Percentiles rank a stretch among this genome's conserved stretches.
Conservation (phyloP, 805 yeast genomes). For the Pichia heedii region DNA sequence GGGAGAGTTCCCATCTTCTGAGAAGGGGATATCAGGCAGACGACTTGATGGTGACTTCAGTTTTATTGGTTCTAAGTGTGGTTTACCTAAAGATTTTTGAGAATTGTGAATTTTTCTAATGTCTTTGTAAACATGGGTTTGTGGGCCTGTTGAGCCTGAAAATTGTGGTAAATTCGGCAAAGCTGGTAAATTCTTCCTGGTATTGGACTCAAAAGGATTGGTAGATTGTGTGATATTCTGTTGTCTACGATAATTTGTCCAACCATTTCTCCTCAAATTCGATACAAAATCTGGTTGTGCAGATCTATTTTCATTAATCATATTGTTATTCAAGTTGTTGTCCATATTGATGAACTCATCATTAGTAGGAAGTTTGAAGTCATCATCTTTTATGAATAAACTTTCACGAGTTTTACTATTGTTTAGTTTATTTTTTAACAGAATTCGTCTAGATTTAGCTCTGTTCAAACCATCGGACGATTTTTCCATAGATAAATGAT, state of each 20-base stretch:
- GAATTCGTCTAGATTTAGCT: not conserved
- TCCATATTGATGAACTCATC: slow-evolving; percentile 2
- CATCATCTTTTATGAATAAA: slow-evolving; percentile 10
- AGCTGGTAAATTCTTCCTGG: not conserved
- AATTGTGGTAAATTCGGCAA: not conserved
- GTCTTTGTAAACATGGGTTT: slow-evolving; percentile 11
- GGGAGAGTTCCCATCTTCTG: slow-evolving; percentile 11
- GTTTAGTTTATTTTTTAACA: slow-evolving; percentile 4
- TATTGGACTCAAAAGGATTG: not conserved
- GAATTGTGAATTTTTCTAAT: slow-evolving; percentile 11
- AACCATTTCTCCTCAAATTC: slow-evolving; percentile 34
- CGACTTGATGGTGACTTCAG: slow-evolving; percentile 8
- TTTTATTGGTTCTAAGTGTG: slow-evolving; percentile 7
- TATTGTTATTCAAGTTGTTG: not conserved
- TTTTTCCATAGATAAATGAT: too few species aligned
- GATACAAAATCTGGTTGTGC: not conserved
- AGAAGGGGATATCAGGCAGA: slow-evolving; percentile 9
- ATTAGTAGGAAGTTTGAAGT: slow-evolving; percentile 1
- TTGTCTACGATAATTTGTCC: slow-evolving; percentile 38
- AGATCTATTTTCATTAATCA: not conserved
- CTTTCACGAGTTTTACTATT: slow-evolving; percentile 8
- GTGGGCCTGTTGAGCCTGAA: not conserved
- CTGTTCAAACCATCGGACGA: not conserved
- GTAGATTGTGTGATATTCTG: not conserved
- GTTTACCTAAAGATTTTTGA: slow-evolving; percentile 6